Evolutionary conservation across 2,329 filamentous ascomycete genomes (phyloP).

Genomic region (Ophiostoma australiae): DNA sequence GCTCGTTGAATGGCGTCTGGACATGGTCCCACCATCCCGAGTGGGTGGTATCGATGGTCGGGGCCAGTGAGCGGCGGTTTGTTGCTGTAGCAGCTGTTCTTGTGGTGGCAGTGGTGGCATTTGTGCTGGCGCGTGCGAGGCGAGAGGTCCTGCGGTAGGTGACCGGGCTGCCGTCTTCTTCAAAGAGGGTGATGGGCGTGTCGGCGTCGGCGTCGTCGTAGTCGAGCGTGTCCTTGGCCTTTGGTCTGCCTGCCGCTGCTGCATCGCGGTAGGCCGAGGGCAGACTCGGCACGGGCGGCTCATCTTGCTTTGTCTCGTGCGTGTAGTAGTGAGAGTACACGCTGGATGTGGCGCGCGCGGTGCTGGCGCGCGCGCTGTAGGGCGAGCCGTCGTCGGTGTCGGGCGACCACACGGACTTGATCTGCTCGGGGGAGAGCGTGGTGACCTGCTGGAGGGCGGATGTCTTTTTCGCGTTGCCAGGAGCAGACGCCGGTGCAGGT

Average conservation of each 20-base stretch:
- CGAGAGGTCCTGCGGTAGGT: conserved; percentile 37
- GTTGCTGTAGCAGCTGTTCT: not conserved
- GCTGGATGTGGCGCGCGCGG: conserved; percentile 49
- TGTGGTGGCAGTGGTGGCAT: not conserved
- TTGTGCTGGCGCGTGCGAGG: conserved; percentile 24
- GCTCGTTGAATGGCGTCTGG: conserved; percentile 60
- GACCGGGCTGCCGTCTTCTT: conserved; percentile 57
- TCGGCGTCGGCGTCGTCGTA: conserved; percentile 48
- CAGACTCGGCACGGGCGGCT: conserved; percentile 57
- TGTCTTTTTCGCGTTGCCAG: not conserved
- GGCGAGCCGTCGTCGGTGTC: conserved; percentile 51
- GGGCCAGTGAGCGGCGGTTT: conserved; percentile 34
- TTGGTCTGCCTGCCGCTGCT: too few relatives aligned
- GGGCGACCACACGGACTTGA: conserved; percentile 56
- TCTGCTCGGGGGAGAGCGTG: conserved; percentile 33
- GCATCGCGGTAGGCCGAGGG: conserved; percentile 39
- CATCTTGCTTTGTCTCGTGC: conserved; percentile 18
- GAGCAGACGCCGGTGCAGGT: not conserved
- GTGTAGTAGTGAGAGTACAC: conserved; percentile 52
- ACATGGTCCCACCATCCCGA: conserved; percentile 78
- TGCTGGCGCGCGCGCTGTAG: conserved; percentile 19
- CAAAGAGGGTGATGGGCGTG: conserved; percentile 63
- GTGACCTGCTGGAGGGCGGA: not conserved
- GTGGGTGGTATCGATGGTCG: conserved; percentile 47
- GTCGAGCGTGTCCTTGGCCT: conserved; percentile 29